Evolutionary conservation across 2,329 filamentous ascomycete genomes (phyloP), one percentile per base, ranked within the genome.

Genomic region (Mycogone perniciosa): DNA sequence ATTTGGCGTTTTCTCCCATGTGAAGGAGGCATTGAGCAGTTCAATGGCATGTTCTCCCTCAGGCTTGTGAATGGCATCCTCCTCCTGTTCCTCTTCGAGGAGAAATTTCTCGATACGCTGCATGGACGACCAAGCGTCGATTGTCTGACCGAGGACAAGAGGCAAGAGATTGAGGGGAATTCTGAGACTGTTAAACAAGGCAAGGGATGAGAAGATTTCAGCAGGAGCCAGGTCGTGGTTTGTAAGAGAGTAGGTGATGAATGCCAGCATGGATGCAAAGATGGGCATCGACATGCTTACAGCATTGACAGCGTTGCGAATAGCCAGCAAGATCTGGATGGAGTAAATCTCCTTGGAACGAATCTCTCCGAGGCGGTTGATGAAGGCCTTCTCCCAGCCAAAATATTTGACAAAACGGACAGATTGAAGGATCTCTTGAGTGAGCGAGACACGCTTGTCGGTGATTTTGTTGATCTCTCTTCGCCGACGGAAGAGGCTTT

Each of bases 341-440:
- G 86, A 81, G 51, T 77, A 73, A 54, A 97, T 90, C 67, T 97
- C 92, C 54, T 78, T 79, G 47, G 76, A 76, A 52, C 92, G 82
- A 54, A 95, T 86, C 27, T 83, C 77, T 45, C 82, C 81, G 11
- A 96, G 76, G 10, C 90, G 83, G 46, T 83, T 76, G 9, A 96
- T 72, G 63, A 97, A 96, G 33, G 88, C 86, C 52, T 80, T 85
- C 65, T 97, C 92, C 92, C 92, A 97, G 6, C 90, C 91, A 64
- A 96, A 97, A 67, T 83, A 96, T 67, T 97, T 97, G 70, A 97
- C 92, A 62, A 97, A 96, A 29, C 91, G 82, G 27, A 96, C 91
- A 0, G 89, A 88, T 59, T 90, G 86, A 10, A 97, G 64, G 46
- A 97, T 95, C 64, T 97, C 92, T 64, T 96, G 91, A 0, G 90